A percentile compares a stretch with the other conserved stretches of the same genome.
Evolutionary conservation across 495 filamentous ascomycete genomes (phyloP).

Genomic region (Hyaloscypha variabilis): DNA sequence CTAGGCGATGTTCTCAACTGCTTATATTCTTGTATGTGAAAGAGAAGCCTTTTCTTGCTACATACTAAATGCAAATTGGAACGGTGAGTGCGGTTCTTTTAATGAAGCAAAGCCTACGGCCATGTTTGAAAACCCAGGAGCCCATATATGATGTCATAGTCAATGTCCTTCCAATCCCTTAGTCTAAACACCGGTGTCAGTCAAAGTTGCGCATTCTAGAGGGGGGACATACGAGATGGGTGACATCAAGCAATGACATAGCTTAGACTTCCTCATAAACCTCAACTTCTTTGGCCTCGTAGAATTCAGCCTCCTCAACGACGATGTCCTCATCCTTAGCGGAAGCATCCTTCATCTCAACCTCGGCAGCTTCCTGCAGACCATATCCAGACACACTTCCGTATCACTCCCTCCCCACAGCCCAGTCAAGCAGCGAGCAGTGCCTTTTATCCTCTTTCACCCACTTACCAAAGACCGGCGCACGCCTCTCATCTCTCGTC

Average conservation of each 20-base stretch:
- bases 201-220: neutral
- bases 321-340: neutral
- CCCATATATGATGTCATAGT: neutral
- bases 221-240: neutral
- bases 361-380: neutral
- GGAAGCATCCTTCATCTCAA: neutral
- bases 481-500: neutral
- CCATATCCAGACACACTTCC: too few species aligned
- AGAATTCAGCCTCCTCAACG: neutral
- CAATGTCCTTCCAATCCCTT: neutral
- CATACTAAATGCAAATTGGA: too few species aligned
- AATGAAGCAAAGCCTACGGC: too few species aligned
- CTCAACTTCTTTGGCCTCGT: neutral
- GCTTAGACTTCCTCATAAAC: neutral
- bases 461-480: neutral
- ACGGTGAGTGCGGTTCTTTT: too few species aligned
- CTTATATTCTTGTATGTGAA: too few species aligned
- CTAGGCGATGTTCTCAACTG: too few species aligned
- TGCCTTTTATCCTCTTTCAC: neutral
- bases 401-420: neutral
- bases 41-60: too few species aligned
- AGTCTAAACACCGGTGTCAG: neutral
- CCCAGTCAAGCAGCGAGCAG: neutral
- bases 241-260: neutral
- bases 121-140: neutral